Evolutionary conservation across 116 monocot species (phyloP).

Genomic region (Iris pallida): DNA sequence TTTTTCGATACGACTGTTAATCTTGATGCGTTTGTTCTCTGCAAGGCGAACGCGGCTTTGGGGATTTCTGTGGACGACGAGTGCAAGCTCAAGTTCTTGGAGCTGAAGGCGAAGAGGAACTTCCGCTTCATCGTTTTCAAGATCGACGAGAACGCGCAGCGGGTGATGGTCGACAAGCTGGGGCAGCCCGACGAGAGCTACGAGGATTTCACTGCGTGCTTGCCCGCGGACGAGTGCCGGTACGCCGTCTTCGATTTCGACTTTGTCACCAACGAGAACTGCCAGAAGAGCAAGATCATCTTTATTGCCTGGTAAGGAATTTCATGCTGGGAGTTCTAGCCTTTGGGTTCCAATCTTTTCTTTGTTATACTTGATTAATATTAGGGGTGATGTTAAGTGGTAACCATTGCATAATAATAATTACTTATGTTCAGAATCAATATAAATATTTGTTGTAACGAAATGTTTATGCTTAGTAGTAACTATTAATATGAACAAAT

Average conservation of each 20-base stretch:
- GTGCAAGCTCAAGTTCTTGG: slow-evolving; percentile 45
- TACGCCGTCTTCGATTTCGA: slow-evolving; percentile 52
- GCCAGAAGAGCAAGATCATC: slow-evolving; percentile 48
- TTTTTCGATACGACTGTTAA: neutral
- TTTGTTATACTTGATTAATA: neutral
- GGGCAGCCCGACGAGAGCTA: slow-evolving; percentile 41
- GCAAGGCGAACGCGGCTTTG: slow-evolving; percentile 32
- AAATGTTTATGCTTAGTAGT: no score
- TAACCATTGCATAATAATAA: no score
- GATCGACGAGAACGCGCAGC: slow-evolving; percentile 41
- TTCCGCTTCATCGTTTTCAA: slow-evolving; percentile 42
- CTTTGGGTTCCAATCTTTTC: neutral
- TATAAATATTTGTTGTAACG: no score
- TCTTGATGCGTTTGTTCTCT: neutral
- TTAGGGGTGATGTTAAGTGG: no score
- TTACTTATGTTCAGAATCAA: no score
- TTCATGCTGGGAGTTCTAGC: no score
- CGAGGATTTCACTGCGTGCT: slow-evolving; percentile 29
- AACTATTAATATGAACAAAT: no score
- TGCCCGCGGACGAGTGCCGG: slow-evolving; percentile 41
- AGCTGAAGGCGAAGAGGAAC: slow-evolving; percentile 42
- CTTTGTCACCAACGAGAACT: slow-evolving; percentile 35
- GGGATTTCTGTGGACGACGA: slow-evolving; percentile 44
- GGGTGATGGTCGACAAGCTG: slow-evolving; percentile 33
- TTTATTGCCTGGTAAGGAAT: slow-evolving; percentile 13